Conservation (phyloP, 2,329 filamentous ascomycete genomes). For the Pseudophaeomoniella oleicola region DNA sequence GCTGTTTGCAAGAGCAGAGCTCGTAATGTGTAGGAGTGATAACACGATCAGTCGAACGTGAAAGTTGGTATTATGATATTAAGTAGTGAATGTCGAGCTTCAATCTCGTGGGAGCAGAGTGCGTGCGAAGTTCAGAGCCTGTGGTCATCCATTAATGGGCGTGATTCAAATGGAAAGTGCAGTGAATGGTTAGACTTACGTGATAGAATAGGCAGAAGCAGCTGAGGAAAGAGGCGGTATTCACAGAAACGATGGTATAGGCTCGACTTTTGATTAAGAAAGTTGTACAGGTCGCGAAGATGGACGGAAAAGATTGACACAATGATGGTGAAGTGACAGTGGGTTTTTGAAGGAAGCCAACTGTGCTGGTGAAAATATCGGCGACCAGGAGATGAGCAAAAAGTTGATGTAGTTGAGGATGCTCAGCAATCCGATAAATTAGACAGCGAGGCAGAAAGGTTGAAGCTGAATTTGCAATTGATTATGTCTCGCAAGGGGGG, state of each 20-base stretch:
- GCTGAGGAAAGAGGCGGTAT: no score
- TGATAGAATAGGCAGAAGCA: no score
- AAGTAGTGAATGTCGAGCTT: not conserved
- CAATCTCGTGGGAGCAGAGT: not conserved
- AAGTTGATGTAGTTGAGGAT: not conserved
- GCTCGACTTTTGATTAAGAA: no score
- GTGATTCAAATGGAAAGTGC: no score
- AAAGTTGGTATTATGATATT: not conserved
- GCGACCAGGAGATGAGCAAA: not conserved
- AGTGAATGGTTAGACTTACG: no score
- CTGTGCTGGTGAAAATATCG: not conserved
- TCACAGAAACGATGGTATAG: no score
- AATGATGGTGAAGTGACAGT: not conserved
- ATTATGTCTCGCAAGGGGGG: not conserved
- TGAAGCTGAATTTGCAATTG: not conserved
- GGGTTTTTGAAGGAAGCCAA: no score
- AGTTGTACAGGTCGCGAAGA: not conserved
- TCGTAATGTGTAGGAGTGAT: no score
- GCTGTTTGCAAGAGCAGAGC: no score
- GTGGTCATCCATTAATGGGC: no score
- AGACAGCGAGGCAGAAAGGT: not conserved
- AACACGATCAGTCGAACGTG: no score
- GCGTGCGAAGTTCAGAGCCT: no score
- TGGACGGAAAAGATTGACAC: not conserved
- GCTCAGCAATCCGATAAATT: not conserved